Evolutionary conservation across 2,329 filamentous ascomycete genomes (phyloP).

Genomic region (Hirsutella rhossiliensis): DNA sequence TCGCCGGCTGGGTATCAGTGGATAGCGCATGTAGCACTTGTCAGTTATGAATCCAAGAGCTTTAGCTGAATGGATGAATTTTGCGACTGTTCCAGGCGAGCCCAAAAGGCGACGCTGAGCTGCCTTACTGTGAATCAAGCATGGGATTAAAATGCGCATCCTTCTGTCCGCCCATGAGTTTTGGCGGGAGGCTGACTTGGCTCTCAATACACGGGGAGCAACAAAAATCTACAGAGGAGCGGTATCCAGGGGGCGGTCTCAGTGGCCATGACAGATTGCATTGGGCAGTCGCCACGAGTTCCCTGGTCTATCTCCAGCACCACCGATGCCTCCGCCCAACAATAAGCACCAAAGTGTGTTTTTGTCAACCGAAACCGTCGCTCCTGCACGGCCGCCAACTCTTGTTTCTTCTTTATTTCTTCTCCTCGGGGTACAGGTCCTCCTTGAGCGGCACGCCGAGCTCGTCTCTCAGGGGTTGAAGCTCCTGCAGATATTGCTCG

Average conservation of each 20-base stretch:
- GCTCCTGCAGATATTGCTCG: slow-evolving; percentile 87
- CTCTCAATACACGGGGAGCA: background rate
- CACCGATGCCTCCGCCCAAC: slow-evolving; percentile 6
- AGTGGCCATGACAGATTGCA: slow-evolving; percentile 8
- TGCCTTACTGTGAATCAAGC: no score
- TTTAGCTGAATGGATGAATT: no score
- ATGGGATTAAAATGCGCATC: no score
- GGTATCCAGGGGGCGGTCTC: no score
- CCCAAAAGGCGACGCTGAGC: no score
- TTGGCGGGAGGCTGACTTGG: no score
- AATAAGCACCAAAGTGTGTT: background rate
- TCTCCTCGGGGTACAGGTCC: slow-evolving; percentile 68
- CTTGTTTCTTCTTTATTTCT: slow-evolving; percentile 21
- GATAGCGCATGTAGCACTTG: no score
- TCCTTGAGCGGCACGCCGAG: slow-evolving; percentile 86
- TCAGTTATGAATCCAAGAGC: no score
- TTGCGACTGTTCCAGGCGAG: no score
- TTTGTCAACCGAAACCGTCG: background rate
- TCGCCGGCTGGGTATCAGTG: no score
- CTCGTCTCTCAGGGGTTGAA: slow-evolving; percentile 87
- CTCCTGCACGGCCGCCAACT: background rate
- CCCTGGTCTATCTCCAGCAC: slow-evolving; percentile 13
- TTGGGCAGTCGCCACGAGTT: slow-evolving; percentile 16
- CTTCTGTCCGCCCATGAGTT: no score
- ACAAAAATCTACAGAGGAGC: no score